Evolutionary conservation across 495 filamentous ascomycete species (phyloP), one percentile per base, ranked within the genome.

Genomic region (Neurospora hispaniola): DNA sequence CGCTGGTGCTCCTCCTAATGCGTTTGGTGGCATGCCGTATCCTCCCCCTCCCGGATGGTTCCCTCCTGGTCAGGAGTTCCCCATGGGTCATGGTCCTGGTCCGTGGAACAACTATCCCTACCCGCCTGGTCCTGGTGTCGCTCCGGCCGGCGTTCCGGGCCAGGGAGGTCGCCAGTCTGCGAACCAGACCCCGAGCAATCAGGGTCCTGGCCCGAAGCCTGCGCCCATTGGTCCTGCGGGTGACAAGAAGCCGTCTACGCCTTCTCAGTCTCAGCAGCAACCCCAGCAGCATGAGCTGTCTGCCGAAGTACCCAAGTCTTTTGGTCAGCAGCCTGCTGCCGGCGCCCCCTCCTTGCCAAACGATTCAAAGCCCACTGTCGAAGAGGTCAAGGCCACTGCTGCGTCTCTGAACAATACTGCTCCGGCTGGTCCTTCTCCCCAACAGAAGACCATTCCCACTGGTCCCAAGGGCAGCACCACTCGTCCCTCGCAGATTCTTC

Each of bases 51-150:
- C 90, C 23, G 91, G 89, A 68, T 97, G 93, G 93, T 94, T 89
- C 81, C 90, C 89, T 78, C 91, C 92, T 12, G 90, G 89, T n/a
- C 93, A 94, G 80, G 90, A 90, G 10, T 97, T 94, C 77, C 90
- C 89, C 46, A 88, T 86, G 82, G n/a, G 88, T 85, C 48, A 82
- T 83, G 75, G 85, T 82, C 20, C 89, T 27, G 90, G 88, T 70
- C 91, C 89, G 59, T 87, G 84, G 86, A 83, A 81, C 73, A 81
- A 81, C 74, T 84, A 82, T 68, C 80, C 79, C 7, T 84, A 84
- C 74, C 85, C 82, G 10, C 80, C 81, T n/a, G 83, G 87, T 46
- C 86, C 86, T 41, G 83, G 84, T 42, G 84, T 78, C 39, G 81
- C 80, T 70, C 81, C 79, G 42, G 79, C 79, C 54, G 75, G 77